Evolutionary conservation across 129 eudicot genomes (phyloP), one percentile per base, ranked within the genome.

Genomic region (Flaveria bidentis): DNA sequence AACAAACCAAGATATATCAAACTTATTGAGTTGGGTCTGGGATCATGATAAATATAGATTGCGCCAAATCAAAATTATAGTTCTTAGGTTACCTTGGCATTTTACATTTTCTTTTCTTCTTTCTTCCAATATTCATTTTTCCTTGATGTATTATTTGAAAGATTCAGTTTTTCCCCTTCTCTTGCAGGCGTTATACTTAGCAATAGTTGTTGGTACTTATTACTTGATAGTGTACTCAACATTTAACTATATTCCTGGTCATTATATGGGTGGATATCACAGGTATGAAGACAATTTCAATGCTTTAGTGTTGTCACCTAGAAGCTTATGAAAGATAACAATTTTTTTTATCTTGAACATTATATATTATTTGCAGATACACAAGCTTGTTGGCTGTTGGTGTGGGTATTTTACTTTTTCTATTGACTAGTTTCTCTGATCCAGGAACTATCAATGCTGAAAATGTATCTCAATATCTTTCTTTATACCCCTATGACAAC

Each of bases 371-470:
- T 71, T 80, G 83, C 90, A 93, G 97, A 89, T 91, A 91, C 89
- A 85, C 82, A 76, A 91, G 98, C 86, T 46, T 88, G 71, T 71
- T 89, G 86, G 98, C 91, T 76, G 91, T 93, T 79, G 96, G 88
- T 78, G 87, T 91, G 50, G 98, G 98, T 74, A 50, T 93, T 80
- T 45, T 91, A 76, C 92, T 93, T 67, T 93, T 93, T 79, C 78
- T 91, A 50, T 84, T 93, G 84, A 89, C 98, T 71, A 93, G 98
- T 85, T 93, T 93, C 84, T 87, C 96, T 71, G 93, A 93, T 76
- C 98, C 98, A 65, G 98, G 98, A 82, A 89, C 89, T 79, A 85
- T 93, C 33, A 93, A 84, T 74, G 78, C 85, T 17, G 85, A 83
- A 67, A 93, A 93, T 82, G 91, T 85, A 70, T 84, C 90, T 65